Conservation (phyloP, 2,329 filamentous ascomycete species). For the Teratosphaeria gauchensis region DNA sequence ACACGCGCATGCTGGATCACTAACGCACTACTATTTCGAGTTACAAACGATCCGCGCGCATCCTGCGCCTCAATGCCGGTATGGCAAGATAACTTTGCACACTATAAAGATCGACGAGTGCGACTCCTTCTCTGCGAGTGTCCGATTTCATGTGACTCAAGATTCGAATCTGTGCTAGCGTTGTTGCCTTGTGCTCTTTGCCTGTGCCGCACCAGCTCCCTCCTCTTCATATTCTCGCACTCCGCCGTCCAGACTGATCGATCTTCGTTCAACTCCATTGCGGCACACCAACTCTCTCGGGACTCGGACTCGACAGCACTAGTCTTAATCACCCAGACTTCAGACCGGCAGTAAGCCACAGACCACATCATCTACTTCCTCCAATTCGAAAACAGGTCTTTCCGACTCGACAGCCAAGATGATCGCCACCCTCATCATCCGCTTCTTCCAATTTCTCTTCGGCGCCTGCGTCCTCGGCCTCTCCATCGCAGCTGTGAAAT, state of each 20-base stretch:
- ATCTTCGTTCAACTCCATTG: background rate
- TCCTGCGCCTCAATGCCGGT: background rate
- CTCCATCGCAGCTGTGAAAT: constrained; percentile 15
- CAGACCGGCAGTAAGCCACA: background rate
- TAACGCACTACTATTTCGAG: background rate
- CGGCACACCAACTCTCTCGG: background rate
- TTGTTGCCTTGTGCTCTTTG: background rate
- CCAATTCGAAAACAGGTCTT: no score
- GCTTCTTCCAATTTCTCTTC: constrained; percentile 15
- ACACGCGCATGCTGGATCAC: background rate
- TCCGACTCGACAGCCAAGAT: background rate
- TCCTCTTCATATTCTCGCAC: background rate
- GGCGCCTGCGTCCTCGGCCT: constrained; percentile 19
- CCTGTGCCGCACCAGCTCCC: background rate
- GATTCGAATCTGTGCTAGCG: background rate
- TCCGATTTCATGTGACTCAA: background rate
- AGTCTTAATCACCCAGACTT: background rate
- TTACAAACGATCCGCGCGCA: background rate
- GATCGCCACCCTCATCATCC: constrained; percentile 7
- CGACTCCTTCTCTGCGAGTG: background rate
- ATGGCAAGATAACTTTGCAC: background rate
- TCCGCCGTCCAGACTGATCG: background rate
- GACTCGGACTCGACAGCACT: background rate
- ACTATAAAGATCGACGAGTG: background rate
- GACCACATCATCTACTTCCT: background rate